Conservation (phyloP, 768 basidiomycete genomes). For the Calvatia gigantea region DNA sequence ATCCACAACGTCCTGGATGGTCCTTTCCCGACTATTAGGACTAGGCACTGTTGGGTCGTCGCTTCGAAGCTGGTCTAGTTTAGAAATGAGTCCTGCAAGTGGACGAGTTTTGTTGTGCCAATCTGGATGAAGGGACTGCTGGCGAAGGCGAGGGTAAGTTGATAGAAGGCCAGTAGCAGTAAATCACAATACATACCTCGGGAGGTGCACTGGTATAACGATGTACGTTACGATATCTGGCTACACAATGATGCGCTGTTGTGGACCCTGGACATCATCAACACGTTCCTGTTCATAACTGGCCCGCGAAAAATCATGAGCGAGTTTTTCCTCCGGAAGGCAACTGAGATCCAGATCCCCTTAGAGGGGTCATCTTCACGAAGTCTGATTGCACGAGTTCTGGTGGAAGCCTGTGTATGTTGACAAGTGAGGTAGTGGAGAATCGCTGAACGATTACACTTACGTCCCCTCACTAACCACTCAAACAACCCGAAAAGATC, state of each 20-base stretch:
- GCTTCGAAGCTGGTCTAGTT: not conserved
- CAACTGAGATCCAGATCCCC: not conserved
- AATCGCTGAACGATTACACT: not conserved
- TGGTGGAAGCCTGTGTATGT: not conserved
- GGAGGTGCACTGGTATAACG: not conserved
- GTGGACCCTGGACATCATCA: not conserved
- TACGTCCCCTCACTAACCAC: not conserved
- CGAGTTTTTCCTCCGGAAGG: not conserved
- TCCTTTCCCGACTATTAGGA: not conserved
- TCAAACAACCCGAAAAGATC: not conserved
- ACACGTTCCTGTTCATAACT: not conserved
- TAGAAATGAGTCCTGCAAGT: not conserved
- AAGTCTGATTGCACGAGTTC: not conserved
- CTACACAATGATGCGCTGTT: not conserved
- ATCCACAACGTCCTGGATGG: not conserved
- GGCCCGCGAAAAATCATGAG: not conserved
- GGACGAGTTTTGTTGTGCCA: not conserved
- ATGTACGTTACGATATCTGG: too few relatives aligned
- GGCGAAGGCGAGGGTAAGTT: not conserved
- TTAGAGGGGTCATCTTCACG: not conserved
- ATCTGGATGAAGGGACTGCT: not conserved
- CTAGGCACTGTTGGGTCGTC: not conserved
- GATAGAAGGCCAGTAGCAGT: slow-evolving; percentile 2
- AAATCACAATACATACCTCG: not conserved
- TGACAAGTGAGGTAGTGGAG: not conserved